Base-by-base conservation (phyloP, 192 early-diverging fungal species). In the Piromyces sp. region DNA sequence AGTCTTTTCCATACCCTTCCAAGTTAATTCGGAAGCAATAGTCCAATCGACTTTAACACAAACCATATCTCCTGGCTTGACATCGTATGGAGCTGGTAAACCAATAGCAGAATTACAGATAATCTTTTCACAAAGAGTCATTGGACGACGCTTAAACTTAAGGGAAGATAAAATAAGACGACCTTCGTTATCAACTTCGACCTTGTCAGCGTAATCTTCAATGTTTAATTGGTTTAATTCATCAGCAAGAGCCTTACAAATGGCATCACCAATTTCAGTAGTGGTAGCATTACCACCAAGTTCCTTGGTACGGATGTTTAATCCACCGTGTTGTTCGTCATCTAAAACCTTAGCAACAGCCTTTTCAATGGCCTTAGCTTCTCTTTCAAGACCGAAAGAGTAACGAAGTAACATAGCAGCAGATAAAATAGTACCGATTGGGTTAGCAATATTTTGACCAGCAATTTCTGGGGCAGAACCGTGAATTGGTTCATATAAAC, bases 401-500 rank as follows among this genome's bases (percentile, higher is more conserved):
- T 98, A 99, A 81, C 94, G 92, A 83, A 99, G 89, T 87, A 99
- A 87, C 91, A 99, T 91, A 30, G 98, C 97, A 36, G 90, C 94
- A 84, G 92, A 94, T 82, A 99, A 94, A 84, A 99, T 99, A 78
- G 97, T 98, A 58, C 96, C 98, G 40, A 99, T 92, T 30, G 98
- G 98, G 88, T 99, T 99, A 79, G 96, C 96, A 83, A 97, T 93
- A 68, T 88, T 94, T 88, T 97, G 91, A 78, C 98, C 98, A 42
- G 98, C 96, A 88, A 99, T 98, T 88, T 99, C 98, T 31, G 98
- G 98, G 4, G 98, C 96, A 30, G 94, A 95, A 78, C 98, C 98
- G 87, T 99, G 98, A 85, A 98, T 98, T n/a, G 98, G 98, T 89
- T 99, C 98, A 84, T 97, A 99, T 80, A 99, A 84, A 82, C 97